Evolutionary conservation across 371 early-diverging fungal genomes (phyloP).

Genomic region (Saksenaea oblongispora): DNA sequence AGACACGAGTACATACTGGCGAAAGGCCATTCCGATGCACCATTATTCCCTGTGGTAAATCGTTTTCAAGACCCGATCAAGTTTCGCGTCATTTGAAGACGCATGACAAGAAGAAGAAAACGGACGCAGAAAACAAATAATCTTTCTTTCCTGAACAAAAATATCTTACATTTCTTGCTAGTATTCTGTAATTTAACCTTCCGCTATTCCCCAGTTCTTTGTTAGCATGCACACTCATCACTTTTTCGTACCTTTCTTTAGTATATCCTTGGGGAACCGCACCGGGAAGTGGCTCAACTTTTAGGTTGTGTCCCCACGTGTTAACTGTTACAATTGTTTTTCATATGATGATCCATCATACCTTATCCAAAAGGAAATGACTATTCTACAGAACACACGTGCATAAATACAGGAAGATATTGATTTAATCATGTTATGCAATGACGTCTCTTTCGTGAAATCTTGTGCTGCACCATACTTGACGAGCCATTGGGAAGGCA

Average conservation of each 20-base stretch:
- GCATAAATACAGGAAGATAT: no score
- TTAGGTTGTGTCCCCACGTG: no score
- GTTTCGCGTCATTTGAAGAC: slow-evolving; percentile 57
- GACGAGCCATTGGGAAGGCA: no score
- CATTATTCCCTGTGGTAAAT: slow-evolving; percentile 62
- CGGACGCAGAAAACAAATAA: not conserved
- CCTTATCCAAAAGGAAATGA: no score
- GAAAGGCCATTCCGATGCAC: slow-evolving; percentile 69
- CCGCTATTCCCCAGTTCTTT: not conserved
- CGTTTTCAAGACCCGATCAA: slow-evolving; percentile 74
- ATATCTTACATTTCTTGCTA: not conserved
- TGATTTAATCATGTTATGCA: no score
- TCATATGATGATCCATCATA: no score
- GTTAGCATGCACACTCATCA: not conserved
- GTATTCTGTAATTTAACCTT: not conserved
- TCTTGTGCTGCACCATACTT: no score
- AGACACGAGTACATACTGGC: slow-evolving; percentile 70
- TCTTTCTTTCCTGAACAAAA: not conserved
- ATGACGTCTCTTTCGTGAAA: no score
- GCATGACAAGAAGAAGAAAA: slow-evolving; percentile 20
- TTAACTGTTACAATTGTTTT: no score
- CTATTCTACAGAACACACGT: no score
- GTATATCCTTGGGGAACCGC: no score
- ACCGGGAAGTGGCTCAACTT: no score
- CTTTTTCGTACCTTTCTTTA: not conserved